Conservation (phyloP, 305 asterid species). For the Salvia sclarea region DNA sequence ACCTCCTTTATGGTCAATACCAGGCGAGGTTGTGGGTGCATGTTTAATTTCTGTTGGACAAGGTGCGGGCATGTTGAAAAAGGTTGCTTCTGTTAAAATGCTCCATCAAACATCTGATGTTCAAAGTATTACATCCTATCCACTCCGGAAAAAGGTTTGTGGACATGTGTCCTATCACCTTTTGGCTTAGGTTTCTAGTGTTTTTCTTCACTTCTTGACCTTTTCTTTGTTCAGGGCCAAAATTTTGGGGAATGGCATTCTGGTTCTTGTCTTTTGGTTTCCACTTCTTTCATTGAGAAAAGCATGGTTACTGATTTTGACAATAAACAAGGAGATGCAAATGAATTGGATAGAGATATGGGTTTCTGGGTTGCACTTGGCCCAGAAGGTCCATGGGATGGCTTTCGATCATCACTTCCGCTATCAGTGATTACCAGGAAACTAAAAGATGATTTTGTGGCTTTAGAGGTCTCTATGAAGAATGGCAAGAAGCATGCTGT, state of each 20-base stretch:
- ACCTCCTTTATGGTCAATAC: constrained; percentile 38
- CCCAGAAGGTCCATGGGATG: constrained; percentile 92
- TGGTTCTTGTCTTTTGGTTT: constrained; percentile 62
- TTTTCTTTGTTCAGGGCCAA: constrained; percentile 63
- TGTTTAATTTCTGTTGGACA: constrained; percentile 85
- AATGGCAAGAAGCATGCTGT: constrained; percentile 89
- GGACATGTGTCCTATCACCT: constrained; percentile 32
- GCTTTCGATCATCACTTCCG: constrained; percentile 93
- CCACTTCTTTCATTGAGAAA: constrained; percentile 84
- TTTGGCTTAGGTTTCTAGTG: constrained; percentile 22
- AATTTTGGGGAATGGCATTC: constrained; percentile 48
- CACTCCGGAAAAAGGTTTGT: constrained; percentile 68
- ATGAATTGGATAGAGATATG: constrained; percentile 59
- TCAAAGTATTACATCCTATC: constrained; percentile 58
- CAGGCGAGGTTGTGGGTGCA: constrained; percentile 97
- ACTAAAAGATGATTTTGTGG: constrained; percentile 77
- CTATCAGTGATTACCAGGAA: constrained; percentile 73
- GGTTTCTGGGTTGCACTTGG: constrained; percentile 92
- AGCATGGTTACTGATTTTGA: constrained; percentile 56
- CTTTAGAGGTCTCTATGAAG: constrained; percentile 78
- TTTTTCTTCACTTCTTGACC: constrained; percentile 26
- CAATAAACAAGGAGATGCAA: constrained; percentile 47
- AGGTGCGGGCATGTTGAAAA: constrained; percentile 62
- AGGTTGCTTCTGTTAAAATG: constrained; percentile 87
- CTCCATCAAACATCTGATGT: constrained; percentile 71